Evolutionary conservation across 116 monocot genomes (phyloP).

Genomic region (Phalaenopsis hybrid): DNA sequence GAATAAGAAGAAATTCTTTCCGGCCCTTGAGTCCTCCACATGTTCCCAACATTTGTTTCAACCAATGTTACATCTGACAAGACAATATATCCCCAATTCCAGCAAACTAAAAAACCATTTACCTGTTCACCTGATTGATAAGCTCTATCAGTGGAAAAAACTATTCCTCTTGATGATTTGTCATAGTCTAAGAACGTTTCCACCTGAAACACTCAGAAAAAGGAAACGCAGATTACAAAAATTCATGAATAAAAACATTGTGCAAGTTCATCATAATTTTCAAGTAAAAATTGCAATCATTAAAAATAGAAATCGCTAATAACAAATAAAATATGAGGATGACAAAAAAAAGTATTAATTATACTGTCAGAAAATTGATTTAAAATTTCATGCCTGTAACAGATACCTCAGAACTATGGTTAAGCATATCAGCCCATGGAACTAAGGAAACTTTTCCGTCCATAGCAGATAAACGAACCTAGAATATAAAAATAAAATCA

Average conservation of each 20-base stretch:
- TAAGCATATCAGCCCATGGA: slow-evolving; percentile 99
- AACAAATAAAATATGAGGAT: neutral
- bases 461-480: slow-evolving; percentile 96
- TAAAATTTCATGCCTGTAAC: neutral
- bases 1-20: too few relatives aligned
- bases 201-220: slow-evolving; percentile 34
- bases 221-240: neutral
- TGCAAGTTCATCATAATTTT: neutral
- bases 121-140: slow-evolving; percentile 99
- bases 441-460: slow-evolving; percentile 86
- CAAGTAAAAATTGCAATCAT: neutral
- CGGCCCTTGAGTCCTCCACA: too few relatives aligned
- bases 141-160: slow-evolving; percentile 71
- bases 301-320: neutral
- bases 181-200: slow-evolving; percentile 94
- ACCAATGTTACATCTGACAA: neutral
- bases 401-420: slow-evolving; percentile 86
- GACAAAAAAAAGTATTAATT: neutral
- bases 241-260: neutral
- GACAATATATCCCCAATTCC: neutral
- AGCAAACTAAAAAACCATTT: slow-evolving; percentile 14
- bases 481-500: slow-evolving; percentile 8
- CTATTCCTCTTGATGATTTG: slow-evolving; percentile 69
- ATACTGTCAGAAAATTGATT: neutral
- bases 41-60: too few relatives aligned